These are phyloP conservation scores for Bruguiera hainesii DNA, from an alignment of 441 rosid genomes.

Conservation along the genomic window DNA sequence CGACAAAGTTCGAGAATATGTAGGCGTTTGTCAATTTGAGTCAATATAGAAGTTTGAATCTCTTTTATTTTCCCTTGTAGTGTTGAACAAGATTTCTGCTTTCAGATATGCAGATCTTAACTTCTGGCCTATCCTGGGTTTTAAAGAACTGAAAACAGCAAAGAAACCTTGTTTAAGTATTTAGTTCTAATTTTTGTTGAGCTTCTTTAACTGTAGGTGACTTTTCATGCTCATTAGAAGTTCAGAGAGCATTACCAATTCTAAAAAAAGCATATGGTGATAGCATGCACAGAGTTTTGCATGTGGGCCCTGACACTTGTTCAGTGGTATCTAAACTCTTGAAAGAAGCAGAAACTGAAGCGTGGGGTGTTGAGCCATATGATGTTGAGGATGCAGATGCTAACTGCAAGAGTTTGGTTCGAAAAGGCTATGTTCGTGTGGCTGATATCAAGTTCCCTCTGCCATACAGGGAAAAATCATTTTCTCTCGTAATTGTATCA, in stretches of 20 bases:
- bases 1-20: too few species aligned
- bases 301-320: conserved; percentile 68
- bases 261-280: conserved; percentile 64
- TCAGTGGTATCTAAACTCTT: conserved; percentile 49
- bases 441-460: conserved; percentile 72
- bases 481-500: conserved; percentile 59
- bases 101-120: neutral
- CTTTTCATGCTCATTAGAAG: conserved; percentile 52
- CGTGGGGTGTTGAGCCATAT: conserved; percentile 74
- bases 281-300: conserved; percentile 58
- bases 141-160: neutral
- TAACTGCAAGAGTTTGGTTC: conserved; percentile 52
- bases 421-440: conserved; percentile 58
- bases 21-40: too few species aligned
- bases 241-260: conserved; percentile 45
- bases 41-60: too few species aligned
- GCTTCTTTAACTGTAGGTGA: conserved; percentile 35
- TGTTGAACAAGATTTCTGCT: too few species aligned
- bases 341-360: conserved; percentile 57
- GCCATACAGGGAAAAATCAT: conserved; percentile 57
- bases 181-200: conserved; percentile 5
- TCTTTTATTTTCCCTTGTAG: too few species aligned
- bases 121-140: neutral
- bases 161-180: neutral
- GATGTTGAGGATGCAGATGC: conserved; percentile 60